phyloP scores from a whole-genome alignment of 2,329 filamentous ascomycete species.

The Cladobotryum mycophilum region DNA sequence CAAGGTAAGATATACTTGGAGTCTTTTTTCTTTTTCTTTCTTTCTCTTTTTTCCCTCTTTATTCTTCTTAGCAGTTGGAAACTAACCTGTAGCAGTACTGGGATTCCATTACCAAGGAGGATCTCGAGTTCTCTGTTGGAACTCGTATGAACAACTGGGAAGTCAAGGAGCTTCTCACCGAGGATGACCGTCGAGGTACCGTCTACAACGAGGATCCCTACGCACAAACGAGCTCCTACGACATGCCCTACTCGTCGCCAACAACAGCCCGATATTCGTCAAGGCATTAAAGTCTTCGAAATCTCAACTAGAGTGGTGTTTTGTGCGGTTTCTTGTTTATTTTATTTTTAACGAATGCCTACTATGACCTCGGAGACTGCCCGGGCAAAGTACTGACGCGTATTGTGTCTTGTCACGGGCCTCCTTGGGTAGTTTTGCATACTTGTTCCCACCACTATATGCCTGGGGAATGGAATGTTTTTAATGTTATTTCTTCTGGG shows the following conservation, averaged over 20 bases:
- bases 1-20: constrained; percentile 53
- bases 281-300: constrained; percentile 34
- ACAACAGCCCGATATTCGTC: constrained; percentile 37
- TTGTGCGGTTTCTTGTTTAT: not conserved
- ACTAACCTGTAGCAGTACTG: constrained; percentile 65
- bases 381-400: not conserved
- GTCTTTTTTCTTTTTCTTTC: not conserved
- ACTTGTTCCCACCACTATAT: constrained; percentile 6
- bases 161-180: constrained; percentile 81
- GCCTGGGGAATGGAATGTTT: not conserved
- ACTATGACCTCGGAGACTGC: not conserved
- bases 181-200: constrained; percentile 70
- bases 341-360: not conserved
- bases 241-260: constrained; percentile 46
- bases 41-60: not conserved
- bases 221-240: constrained; percentile 48
- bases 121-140: constrained; percentile 95
- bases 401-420: too few relatives aligned
- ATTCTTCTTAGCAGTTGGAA: not conserved
- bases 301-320: constrained; percentile 12
- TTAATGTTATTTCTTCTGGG: constrained; percentile 11
- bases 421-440: not conserved
- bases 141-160: constrained; percentile 97
- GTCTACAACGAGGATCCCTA: constrained; percentile 65
- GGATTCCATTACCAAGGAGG: constrained; percentile 98